phyloP scores from a whole-genome alignment of 306 rosid species.

The Castanea mollissima region DNA sequence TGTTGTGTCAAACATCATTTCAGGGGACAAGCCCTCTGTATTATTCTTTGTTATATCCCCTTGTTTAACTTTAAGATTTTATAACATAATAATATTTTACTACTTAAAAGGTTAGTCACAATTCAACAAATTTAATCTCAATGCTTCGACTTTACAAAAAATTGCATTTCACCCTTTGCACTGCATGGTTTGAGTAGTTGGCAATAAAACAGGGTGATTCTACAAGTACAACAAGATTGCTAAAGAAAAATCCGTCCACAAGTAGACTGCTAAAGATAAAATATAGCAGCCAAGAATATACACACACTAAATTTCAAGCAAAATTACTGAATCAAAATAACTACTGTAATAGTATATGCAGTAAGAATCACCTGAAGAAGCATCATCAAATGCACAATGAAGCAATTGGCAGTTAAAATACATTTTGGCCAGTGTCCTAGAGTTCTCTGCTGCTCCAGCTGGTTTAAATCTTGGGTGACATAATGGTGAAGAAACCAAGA shows the following conservation, averaged over 20 bases:
- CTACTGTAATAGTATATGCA: constrained; percentile 11
- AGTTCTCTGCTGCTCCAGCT: constrained; percentile 56
- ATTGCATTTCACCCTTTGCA: not conserved
- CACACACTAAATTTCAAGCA: constrained; percentile 13
- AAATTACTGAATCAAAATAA: not conserved
- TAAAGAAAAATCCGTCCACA: no score
- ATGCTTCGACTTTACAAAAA: not conserved
- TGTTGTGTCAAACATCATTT: not conserved
- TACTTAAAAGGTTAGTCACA: not conserved
- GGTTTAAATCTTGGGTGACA: constrained; percentile 83
- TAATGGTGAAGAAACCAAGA: constrained; percentile 76
- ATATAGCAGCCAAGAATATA: not conserved
- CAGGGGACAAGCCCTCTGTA: constrained; percentile 12
- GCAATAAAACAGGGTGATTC: not conserved
- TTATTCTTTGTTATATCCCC: not conserved
- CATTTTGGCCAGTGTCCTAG: constrained; percentile 70
- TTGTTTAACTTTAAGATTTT: not conserved
- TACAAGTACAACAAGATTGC: not conserved
- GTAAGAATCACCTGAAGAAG: constrained; percentile 60
- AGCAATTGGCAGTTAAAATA: constrained; percentile 73
- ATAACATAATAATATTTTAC: constrained; percentile 15
- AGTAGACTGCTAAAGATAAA: no score
- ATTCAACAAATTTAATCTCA: not conserved
- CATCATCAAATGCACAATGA: constrained; percentile 64
- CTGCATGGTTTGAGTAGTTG: not conserved